These are phyloP conservation scores for Wallacemonas sp. DNA, from an alignment of 208 protist species.

Conservation along the genomic window DNA sequence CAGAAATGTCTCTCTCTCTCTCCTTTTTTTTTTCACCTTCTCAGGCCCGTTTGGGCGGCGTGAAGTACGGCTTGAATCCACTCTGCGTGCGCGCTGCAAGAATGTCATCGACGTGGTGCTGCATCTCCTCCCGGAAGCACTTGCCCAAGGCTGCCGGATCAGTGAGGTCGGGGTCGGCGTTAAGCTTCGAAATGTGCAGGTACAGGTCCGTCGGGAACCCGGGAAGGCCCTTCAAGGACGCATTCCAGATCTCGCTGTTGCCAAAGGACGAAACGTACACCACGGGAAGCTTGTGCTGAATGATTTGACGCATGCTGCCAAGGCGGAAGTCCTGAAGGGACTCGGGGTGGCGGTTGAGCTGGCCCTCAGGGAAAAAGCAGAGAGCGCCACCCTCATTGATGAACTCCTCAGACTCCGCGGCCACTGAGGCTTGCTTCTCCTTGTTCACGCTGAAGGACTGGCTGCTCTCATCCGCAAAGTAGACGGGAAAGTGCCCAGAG, in stretches of 20 bases:
- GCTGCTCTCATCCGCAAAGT: constrained; percentile 58
- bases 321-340: constrained; percentile 63
- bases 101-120: constrained; percentile 40
- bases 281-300: constrained; percentile 52
- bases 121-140: constrained; percentile 33
- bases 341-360: constrained; percentile 59
- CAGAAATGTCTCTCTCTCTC: neutral
- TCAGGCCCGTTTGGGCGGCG: constrained; percentile 5
- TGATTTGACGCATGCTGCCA: constrained; percentile 62
- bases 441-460: constrained; percentile 62
- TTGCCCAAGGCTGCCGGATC: constrained; percentile 31
- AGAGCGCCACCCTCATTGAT: constrained; percentile 42
- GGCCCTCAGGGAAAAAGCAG: constrained; percentile 80
- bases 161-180: constrained; percentile 40
- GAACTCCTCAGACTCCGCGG: constrained; percentile 47
- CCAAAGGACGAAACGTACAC: constrained; percentile 55
- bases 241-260: constrained; percentile 65
- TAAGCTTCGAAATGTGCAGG: constrained; percentile 52
- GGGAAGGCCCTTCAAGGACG: constrained; percentile 38
- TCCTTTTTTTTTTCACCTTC: neutral
- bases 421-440: constrained; percentile 68
- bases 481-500: constrained; percentile 75
- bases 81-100: constrained; percentile 17
- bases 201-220: constrained; percentile 72
- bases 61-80: constrained; percentile 18